Conservation (phyloP, 1,139 yeast species). For the Wickerhamomyces sp. region DNA sequence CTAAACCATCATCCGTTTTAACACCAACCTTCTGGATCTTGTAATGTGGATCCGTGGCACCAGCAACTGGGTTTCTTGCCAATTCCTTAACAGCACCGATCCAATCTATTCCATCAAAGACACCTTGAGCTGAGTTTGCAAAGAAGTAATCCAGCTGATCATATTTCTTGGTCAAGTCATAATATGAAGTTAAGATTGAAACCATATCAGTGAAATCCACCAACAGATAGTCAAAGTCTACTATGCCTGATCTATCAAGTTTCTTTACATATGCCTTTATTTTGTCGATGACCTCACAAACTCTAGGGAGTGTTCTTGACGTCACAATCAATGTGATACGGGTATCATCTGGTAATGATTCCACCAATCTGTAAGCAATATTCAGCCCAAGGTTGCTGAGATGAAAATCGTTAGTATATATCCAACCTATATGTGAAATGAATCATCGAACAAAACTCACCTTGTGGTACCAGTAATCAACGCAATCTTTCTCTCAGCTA, state of each 20-base stretch:
- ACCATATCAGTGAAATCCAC: conserved; percentile 92
- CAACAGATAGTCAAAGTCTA: conserved; percentile 81
- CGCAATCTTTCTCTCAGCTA: conserved; percentile 35
- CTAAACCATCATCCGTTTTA: conserved; percentile 67
- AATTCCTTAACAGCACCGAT: conserved; percentile 65
- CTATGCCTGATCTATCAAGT: conserved; percentile 42
- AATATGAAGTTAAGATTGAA: conserved; percentile 68
- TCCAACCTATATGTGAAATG: too few species aligned
- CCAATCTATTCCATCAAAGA: conserved; percentile 85
- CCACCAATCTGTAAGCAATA: conserved; percentile 74
- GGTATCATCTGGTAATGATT: conserved; percentile 44
- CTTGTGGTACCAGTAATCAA: conserved; percentile 62
- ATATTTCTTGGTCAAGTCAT: conserved; percentile 63
- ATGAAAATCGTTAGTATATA: conserved; percentile 1
- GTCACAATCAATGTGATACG: conserved; percentile 79
- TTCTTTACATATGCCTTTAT: conserved; percentile 49
- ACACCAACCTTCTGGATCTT: conserved; percentile 78
- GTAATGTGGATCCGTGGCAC: conserved; percentile 81
- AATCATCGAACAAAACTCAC: conserved; percentile 17
- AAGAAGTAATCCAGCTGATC: conserved; percentile 68
- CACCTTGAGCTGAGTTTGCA: conserved; percentile 88
- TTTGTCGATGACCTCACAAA: conserved; percentile 62
- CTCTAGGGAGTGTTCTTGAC: conserved; percentile 82
- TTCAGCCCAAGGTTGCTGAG: conserved; percentile 76
- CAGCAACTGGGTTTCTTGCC: conserved; percentile 58